Conservation (phyloP, 2,329 filamentous ascomycete genomes). For the Boeremia lycopersici region DNA sequence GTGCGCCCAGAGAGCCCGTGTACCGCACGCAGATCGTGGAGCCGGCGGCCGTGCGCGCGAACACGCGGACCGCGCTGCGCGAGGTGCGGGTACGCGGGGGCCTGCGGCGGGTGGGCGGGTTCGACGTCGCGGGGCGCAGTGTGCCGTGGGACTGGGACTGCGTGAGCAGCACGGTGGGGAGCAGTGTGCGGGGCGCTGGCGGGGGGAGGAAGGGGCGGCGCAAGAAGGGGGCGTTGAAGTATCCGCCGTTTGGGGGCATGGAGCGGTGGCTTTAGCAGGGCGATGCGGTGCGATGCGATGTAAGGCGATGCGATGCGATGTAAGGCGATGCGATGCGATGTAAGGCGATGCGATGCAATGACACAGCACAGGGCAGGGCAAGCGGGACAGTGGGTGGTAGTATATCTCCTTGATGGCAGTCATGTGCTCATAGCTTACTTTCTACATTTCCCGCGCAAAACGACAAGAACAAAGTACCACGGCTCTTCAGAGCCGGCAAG, state of each 20-base stretch:
- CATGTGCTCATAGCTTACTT: not conserved
- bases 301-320: too few species aligned
- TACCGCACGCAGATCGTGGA: conserved; percentile 41
- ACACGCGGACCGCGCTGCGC: conserved; percentile 34
- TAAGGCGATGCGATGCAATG: too few species aligned
- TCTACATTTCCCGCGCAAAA: not conserved
- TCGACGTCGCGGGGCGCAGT: conserved; percentile 36
- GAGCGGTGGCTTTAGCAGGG: conserved; percentile 32
- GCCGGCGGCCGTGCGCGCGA: conserved; percentile 31
- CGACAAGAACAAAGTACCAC: not conserved
- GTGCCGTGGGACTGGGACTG: conserved; percentile 46
- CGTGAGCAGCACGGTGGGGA: conserved; percentile 35
- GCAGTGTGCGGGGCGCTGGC: conserved; percentile 8
- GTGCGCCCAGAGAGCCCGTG: conserved; percentile 26
- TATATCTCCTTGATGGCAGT: not conserved
- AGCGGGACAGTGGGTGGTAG: not conserved
- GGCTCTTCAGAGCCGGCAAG: not conserved
- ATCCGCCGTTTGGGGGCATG: conserved; percentile 37
- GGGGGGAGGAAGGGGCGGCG: conserved; percentile 12
- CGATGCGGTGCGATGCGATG: too few species aligned
- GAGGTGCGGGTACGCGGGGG: conserved; percentile 17
- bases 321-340: too few species aligned
- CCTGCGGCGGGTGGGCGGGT: conserved; percentile 38
- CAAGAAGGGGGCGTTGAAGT: conserved; percentile 21
- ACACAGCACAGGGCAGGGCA: too few species aligned